Conservation (phyloP, 495 filamentous ascomycete species). For the Xylaria telfairii region DNA sequence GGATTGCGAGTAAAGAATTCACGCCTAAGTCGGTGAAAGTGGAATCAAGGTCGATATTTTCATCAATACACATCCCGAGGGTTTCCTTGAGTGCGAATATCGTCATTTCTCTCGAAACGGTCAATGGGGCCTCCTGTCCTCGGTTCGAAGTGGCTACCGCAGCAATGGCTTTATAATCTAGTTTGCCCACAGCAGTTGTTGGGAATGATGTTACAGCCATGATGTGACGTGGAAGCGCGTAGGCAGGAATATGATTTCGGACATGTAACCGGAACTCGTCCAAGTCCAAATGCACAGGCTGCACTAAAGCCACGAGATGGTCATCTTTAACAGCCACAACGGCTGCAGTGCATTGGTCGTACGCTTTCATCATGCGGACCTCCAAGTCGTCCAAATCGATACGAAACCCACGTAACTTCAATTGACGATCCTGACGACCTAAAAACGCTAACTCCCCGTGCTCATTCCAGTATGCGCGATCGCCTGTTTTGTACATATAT, state of each 20-base stretch:
- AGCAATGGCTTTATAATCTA: background rate
- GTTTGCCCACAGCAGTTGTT: background rate
- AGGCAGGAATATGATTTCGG: background rate
- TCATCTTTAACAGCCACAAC: constrained; percentile 28
- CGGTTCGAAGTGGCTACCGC: background rate
- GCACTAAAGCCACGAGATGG: constrained; percentile 35
- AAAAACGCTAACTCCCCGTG: constrained; percentile 36
- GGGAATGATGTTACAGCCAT: background rate
- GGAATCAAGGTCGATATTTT: background rate
- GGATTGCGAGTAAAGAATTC: background rate
- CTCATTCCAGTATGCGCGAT: constrained; percentile 37
- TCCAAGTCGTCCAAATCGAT: constrained; percentile 46
- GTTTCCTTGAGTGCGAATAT: background rate
- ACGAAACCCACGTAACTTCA: constrained; percentile 45
- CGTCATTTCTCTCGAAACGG: background rate
- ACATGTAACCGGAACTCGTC: background rate
- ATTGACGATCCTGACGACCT: constrained; percentile 43
- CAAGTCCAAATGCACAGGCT: constrained; percentile 28
- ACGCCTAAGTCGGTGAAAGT: background rate
- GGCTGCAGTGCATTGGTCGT: constrained; percentile 31
- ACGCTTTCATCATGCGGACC: constrained; percentile 33
- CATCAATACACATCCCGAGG: background rate
- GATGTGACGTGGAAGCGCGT: background rate
- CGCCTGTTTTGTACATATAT: constrained; percentile 46
- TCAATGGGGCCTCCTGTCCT: background rate